Conservation (phyloP, 75 land plant genomes). For the Pinus albicaulis region DNA sequence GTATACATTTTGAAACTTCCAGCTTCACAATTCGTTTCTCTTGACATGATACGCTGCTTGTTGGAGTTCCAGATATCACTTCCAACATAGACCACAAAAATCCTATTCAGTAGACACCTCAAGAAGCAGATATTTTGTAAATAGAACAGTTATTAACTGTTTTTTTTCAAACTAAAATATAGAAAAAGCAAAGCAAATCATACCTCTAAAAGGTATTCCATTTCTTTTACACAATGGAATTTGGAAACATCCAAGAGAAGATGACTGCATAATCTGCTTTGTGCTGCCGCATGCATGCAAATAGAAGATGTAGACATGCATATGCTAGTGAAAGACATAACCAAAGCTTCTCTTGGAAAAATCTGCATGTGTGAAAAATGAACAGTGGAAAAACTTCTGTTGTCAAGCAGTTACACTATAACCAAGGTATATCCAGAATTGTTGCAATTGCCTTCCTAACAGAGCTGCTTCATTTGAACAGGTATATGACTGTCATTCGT, state of each 20-base stretch:
- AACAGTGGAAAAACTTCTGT: neutral
- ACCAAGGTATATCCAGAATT: conserved; percentile 29
- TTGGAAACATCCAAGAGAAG: conserved; percentile 28
- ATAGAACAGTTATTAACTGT: conserved; percentile 36
- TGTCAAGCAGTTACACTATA: conserved; percentile 37
- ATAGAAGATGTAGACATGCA: conserved; percentile 35
- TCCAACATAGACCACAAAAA: conserved; percentile 26
- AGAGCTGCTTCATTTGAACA: conserved; percentile 48
- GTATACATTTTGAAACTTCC: conserved; percentile 46
- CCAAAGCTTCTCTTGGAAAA: conserved; percentile 2
- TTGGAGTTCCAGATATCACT: conserved; percentile 35
- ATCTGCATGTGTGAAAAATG: too few relatives aligned
- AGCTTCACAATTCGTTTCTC: conserved; percentile 43
- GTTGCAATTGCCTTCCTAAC: conserved; percentile 27
- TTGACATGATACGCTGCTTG: conserved; percentile 36
- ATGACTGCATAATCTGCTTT: conserved; percentile 19
- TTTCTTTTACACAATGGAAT: conserved; percentile 36
- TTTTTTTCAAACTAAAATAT: conserved; percentile 14
- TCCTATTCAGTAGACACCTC: conserved; percentile 29
- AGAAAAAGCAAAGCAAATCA: conserved; percentile 36
- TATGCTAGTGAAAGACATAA: conserved; percentile 24
- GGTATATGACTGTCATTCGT: conserved; percentile 18
- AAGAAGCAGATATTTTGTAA: conserved; percentile 28
- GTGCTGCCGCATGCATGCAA: conserved; percentile 43
- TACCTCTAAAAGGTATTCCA: conserved; percentile 36